Evolutionary conservation across 768 basidiomycete genomes (phyloP).

Genomic region (Lactifluus piperatus): DNA sequence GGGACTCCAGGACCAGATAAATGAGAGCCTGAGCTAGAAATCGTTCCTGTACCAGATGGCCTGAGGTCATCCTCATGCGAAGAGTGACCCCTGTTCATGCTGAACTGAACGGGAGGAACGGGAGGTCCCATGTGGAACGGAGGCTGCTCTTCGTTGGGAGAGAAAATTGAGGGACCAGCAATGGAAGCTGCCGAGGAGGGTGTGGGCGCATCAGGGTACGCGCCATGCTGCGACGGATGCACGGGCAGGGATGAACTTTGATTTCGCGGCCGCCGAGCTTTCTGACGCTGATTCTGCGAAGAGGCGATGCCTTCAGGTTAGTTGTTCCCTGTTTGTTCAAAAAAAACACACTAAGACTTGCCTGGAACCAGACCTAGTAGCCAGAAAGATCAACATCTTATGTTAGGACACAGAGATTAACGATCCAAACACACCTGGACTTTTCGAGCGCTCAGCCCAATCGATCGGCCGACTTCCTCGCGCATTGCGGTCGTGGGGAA

Average conservation of each 20-base stretch:
- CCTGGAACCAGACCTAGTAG: conserved; percentile 88
- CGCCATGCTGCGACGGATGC: conserved; percentile 53
- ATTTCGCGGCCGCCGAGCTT: conserved; percentile 64
- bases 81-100: neutral
- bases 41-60: neutral
- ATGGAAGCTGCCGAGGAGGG: conserved; percentile 28
- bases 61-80: neutral
- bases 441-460: conserved; percentile 84
- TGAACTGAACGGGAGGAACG: conserved; percentile 5
- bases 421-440: conserved; percentile 58
- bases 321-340: neutral
- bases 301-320: conserved; percentile 17
- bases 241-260: conserved; percentile 45
- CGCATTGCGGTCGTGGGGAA: conserved; percentile 84
- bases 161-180: conserved; percentile 19
- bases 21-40: conserved; percentile 1
- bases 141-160: conserved; percentile 11
- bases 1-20: conserved; percentile 20
- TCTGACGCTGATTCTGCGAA: conserved; percentile 77
- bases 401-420: conserved; percentile 10
- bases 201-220: conserved; percentile 42
- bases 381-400: conserved; percentile 17
- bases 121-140: conserved; percentile 4
- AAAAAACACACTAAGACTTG: conserved; percentile 28
- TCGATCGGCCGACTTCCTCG: conserved; percentile 79